Conservation (phyloP, 1,284 basidiomycete genomes). For the Ustilago loliicola region DNA sequence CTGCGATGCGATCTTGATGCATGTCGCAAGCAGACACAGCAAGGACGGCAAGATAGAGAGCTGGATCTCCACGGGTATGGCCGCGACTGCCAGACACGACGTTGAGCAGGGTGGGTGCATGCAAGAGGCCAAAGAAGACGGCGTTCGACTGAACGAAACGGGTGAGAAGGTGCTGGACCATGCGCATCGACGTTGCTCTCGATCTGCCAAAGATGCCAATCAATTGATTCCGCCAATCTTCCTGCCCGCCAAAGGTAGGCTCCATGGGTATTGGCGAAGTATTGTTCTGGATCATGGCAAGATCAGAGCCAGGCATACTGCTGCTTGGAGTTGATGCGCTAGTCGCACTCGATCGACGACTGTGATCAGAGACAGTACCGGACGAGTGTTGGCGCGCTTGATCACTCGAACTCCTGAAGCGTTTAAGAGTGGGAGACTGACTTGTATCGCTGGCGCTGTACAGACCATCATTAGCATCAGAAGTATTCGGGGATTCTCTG, state of each 20-base stretch:
- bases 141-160: slow-evolving; percentile 56
- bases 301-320: slow-evolving; percentile 47
- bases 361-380: not conserved
- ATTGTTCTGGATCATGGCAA: slow-evolving; percentile 55
- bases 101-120: slow-evolving; percentile 45
- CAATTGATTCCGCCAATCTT: slow-evolving; percentile 46
- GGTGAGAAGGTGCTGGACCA: slow-evolving; percentile 42
- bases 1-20: slow-evolving; percentile 38
- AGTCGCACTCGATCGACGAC: not conserved
- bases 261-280: slow-evolving; percentile 36
- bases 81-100: slow-evolving; percentile 32
- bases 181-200: slow-evolving; percentile 14
- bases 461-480: not conserved
- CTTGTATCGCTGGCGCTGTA: not conserved
- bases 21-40: slow-evolving; percentile 55
- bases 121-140: slow-evolving; percentile 54
- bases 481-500: not conserved
- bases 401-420: slow-evolving; percentile 5
- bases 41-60: slow-evolving; percentile 49
- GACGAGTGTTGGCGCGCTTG: not conserved
- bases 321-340: slow-evolving; percentile 26
- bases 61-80: slow-evolving; percentile 35
- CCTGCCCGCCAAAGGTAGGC: slow-evolving; percentile 19
- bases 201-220: slow-evolving; percentile 29
- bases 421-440: slow-evolving; percentile 1